Conservation (phyloP, 345 rosid species). For the Aquilaria yunnanensis region DNA sequence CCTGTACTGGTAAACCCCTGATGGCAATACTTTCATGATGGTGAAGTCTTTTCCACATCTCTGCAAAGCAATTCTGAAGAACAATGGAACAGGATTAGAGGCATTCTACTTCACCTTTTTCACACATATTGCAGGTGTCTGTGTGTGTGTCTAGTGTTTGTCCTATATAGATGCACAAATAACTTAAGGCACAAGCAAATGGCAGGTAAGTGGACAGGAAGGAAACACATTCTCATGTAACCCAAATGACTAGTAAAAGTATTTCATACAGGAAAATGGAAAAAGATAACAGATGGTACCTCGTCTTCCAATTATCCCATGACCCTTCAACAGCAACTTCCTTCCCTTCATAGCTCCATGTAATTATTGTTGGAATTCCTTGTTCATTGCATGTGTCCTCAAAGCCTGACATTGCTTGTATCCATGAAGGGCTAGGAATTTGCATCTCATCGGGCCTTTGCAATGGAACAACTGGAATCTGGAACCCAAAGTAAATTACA, state of each 20-base stretch:
- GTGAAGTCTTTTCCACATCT: conserved; percentile 92
- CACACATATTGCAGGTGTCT: background rate
- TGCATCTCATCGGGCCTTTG: conserved; percentile 90
- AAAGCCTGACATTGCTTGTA: conserved; percentile 38
- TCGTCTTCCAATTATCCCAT: conserved; percentile 91
- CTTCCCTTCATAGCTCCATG: conserved; percentile 85
- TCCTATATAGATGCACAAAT: no score
- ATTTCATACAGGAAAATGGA: conserved; percentile 5
- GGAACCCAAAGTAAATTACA: conserved; percentile 1
- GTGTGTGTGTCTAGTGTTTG: no score
- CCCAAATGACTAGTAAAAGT: no score
- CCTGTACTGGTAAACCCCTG: conserved; percentile 91
- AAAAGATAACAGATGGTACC: conserved; percentile 28
- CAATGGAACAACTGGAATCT: conserved; percentile 87
- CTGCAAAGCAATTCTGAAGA: conserved; percentile 76
- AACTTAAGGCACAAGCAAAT: no score
- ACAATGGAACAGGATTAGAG: conserved; percentile 17
- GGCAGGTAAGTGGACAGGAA: background rate
- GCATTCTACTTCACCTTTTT: background rate
- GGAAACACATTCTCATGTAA: background rate
- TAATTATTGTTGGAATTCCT: conserved; percentile 90
- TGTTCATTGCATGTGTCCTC: conserved; percentile 61
- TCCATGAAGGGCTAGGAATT: conserved; percentile 54
- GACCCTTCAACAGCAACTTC: conserved; percentile 93
- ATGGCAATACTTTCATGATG: conserved; percentile 92